These are phyloP conservation scores for Cicer pinnatifidum DNA, from an alignment of 306 rosid species.

Conservation along the genomic window DNA sequence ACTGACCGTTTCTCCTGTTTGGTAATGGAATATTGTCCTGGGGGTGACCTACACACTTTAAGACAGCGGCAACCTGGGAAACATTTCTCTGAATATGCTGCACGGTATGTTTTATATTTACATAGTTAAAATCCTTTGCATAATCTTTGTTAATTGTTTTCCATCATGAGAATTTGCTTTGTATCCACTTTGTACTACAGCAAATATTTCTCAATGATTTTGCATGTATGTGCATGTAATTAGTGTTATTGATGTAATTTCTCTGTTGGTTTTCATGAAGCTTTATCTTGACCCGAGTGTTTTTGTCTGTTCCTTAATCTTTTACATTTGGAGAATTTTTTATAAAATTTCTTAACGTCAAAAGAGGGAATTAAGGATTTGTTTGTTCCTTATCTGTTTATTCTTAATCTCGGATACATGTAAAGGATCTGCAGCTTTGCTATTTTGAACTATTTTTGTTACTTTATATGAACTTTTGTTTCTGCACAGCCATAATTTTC, in stretches of 20 bases:
- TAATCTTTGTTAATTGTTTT: slow-evolving; percentile 25
- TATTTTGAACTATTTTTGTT: neutral
- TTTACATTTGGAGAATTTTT: slow-evolving; percentile 5
- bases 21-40: slow-evolving; percentile 99
- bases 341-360: slow-evolving; percentile 2
- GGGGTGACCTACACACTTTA: slow-evolving; percentile 95
- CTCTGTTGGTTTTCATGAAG: slow-evolving; percentile 18
- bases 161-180: slow-evolving; percentile 14
- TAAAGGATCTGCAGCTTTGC: neutral
- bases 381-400: neutral
- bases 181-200: neutral
- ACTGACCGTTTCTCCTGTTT: slow-evolving; percentile 94
- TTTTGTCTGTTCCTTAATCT: neutral
- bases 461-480: too few species aligned
- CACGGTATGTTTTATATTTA: slow-evolving; percentile 66
- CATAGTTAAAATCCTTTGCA: slow-evolving; percentile 28
- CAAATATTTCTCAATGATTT: slow-evolving; percentile 2
- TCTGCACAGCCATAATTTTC: too few species aligned
- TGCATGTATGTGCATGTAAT: slow-evolving; percentile 25
- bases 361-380: slow-evolving; percentile 38
- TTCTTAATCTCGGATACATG: neutral
- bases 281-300: neutral
- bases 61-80: slow-evolving; percentile 99
- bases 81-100: slow-evolving; percentile 99
- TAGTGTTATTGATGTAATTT: slow-evolving; percentile 29